Base-by-base conservation (phyloP, 2,329 filamentous ascomycete species). In the Calonectria ilicicola region DNA sequence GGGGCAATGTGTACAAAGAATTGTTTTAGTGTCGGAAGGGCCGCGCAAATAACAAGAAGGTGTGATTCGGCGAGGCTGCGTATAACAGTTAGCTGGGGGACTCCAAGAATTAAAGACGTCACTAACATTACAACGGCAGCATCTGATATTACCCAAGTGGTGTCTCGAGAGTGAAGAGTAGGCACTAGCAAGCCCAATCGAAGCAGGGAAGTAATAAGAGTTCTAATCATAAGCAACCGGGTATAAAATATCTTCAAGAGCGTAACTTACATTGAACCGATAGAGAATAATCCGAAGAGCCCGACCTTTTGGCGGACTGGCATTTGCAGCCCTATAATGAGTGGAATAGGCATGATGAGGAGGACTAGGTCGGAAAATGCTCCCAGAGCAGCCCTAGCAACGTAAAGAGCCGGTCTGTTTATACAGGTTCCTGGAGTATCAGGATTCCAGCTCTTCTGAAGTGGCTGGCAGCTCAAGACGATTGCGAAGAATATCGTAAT, bases 321-420 rank as follows among this genome's bases (percentile, higher is more conserved):
- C 64, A 89, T 82, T 58, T 86, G 84, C 1, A 88, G 75, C 17
- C 79, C 81, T 40, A 85, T 76, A 2, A 89, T 79, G 7, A 86
- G 85, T 1, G 83, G 84, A 40, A 88, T 81, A 0, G 87, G 87
- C 7, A 89, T 77, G 1, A 82, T 73, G 64, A 86, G 85, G 19
- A 87, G 83, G 26, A 87, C 72, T 4, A 88, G 56, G 75, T 88
- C 86, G 3, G 86, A 87, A 21, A 84, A 64, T 53, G 87, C 85
- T 70, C 87, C 87, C 14, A 86, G 79, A 3, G 82, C 84, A 0
- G 87, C 86, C 46, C 86, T 86, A 40, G 83, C 81, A 32, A 88
- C 83, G 77, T 88, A 88, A 44, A 88, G 83, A 1, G 84, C 78
- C 17, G 85, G 83, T 32, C 85, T 83, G 62, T 86, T 79, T 63